phyloP scores from a whole-genome alignment of 1,284 basidiomycete genomes.

The Peniophora sp. region DNA sequence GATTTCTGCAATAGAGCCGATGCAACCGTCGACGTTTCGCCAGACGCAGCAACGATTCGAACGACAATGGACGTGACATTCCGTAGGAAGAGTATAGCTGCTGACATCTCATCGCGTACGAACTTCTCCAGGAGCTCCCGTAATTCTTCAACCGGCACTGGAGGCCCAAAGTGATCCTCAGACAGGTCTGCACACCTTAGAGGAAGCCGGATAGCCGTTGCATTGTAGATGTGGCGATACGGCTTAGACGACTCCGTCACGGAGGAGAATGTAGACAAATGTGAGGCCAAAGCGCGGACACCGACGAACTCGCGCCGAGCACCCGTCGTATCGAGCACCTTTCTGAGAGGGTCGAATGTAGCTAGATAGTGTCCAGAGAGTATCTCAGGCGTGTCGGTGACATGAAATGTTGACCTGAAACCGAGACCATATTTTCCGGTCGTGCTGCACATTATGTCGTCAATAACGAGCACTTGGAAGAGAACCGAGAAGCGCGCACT shows the following conservation, averaged over 20 bases:
- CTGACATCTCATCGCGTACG: constrained; percentile 30
- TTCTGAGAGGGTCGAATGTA: constrained; percentile 36
- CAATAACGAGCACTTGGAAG: not conserved
- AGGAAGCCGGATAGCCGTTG: constrained; percentile 39
- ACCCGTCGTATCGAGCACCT: constrained; percentile 24
- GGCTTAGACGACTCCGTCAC: constrained; percentile 10
- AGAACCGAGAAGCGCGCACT: constrained; percentile 20
- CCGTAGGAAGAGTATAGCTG: constrained; percentile 35
- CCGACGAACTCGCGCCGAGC: constrained; percentile 19
- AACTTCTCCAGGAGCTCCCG: constrained; percentile 30
- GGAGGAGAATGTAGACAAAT: constrained; percentile 25
- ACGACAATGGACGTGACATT: constrained; percentile 31
- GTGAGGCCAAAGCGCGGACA: constrained; percentile 17
- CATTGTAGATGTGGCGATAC: constrained; percentile 17
- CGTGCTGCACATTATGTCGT: constrained; percentile 28
- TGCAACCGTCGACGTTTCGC: constrained; percentile 13
- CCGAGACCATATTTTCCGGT: constrained; percentile 49
- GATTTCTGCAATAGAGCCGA: not conserved
- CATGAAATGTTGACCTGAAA: constrained; percentile 42
- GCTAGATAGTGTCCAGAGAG: constrained; percentile 31
- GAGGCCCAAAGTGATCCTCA: constrained; percentile 25
- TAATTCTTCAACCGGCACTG: constrained; percentile 24
- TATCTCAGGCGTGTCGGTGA: constrained; percentile 41
- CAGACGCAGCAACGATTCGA: constrained; percentile 23
- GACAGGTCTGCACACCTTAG: constrained; percentile 25